Conservation (phyloP, 164 flowering plant species). For the Vitis amurensis region DNA sequence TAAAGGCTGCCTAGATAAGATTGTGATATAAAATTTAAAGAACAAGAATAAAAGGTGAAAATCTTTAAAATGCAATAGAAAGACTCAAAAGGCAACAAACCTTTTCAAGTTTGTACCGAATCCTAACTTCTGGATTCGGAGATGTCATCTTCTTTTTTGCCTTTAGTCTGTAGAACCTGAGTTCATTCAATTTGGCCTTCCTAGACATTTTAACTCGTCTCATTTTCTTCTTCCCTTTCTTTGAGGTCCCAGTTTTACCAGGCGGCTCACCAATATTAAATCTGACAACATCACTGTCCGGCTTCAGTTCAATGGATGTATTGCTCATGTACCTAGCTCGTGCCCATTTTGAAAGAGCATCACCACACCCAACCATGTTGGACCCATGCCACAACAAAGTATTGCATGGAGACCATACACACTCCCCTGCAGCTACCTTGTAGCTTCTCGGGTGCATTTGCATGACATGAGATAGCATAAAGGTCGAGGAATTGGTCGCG, state of each 20-base stretch:
- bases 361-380: slow-evolving; percentile 7
- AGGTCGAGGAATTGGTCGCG: slow-evolving; percentile 5
- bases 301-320: slow-evolving; percentile 50
- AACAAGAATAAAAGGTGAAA: too few species aligned
- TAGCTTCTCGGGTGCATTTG: slow-evolving; percentile 14
- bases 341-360: slow-evolving; percentile 16
- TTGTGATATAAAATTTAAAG: too few species aligned
- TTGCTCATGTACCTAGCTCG: slow-evolving; percentile 37
- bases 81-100: slow-evolving; percentile 18
- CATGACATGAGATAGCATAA: background rate
- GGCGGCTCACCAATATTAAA: slow-evolving; percentile 49
- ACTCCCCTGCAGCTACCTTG: slow-evolving; percentile 4
- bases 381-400: slow-evolving; percentile 12
- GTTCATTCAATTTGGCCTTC: slow-evolving; percentile 77
- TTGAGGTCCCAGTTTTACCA: slow-evolving; percentile 16
- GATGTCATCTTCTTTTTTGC: slow-evolving; percentile 91
- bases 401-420: slow-evolving; percentile 5
- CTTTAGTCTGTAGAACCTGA: slow-evolving; percentile 68
- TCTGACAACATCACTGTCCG: slow-evolving; percentile 57
- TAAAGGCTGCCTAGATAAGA: too few species aligned
- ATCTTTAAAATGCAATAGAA: too few species aligned
- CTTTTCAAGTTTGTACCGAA: slow-evolving; percentile 87
- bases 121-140: slow-evolving; percentile 92
- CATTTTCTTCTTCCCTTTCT: slow-evolving; percentile 27
- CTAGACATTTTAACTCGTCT: slow-evolving; percentile 50